These are phyloP conservation scores for Cyberlindnera sargentensis DNA, from an alignment of 805 yeast species.

Conservation along the genomic window DNA sequence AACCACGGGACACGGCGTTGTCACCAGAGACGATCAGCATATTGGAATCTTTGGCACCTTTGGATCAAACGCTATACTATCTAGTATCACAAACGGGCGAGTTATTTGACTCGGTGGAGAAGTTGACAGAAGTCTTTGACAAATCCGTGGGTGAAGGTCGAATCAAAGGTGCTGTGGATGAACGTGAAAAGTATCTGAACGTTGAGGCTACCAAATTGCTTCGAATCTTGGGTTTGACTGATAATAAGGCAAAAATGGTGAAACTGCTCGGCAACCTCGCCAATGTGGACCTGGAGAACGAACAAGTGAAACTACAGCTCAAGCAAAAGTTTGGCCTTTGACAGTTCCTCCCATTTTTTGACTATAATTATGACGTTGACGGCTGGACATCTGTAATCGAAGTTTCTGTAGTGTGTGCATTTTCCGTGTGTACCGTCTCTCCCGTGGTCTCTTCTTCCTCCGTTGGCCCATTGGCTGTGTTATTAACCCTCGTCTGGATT, in stretches of 20 bases:
- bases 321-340: constrained; percentile 15
- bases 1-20: constrained; percentile 6
- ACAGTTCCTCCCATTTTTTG: not conserved
- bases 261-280: constrained; percentile 15
- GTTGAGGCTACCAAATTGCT: constrained; percentile 32
- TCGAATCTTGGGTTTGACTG: constrained; percentile 16
- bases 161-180: constrained; percentile 18
- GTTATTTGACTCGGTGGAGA: constrained; percentile 11
- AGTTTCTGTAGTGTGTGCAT: not conserved
- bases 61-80: constrained; percentile 41
- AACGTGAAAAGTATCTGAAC: constrained; percentile 34
- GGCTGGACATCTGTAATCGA: constrained; percentile 2
- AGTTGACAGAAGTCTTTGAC: constrained; percentile 5
- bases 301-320: constrained; percentile 14
- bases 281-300: constrained; percentile 16
- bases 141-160: constrained; percentile 9
- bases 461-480: not conserved
- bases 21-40: constrained; percentile 13
- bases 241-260: constrained; percentile 18
- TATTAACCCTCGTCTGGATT: constrained; percentile 2
- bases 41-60: constrained; percentile 33
- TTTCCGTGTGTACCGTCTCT: not conserved
- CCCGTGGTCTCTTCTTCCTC: not conserved
- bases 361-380: not conserved
- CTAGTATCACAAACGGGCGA: constrained; percentile 36